These are phyloP conservation scores for Peronospora destructor DNA, from an alignment of 352 stramenopile genomes.

Conservation along the genomic window DNA sequence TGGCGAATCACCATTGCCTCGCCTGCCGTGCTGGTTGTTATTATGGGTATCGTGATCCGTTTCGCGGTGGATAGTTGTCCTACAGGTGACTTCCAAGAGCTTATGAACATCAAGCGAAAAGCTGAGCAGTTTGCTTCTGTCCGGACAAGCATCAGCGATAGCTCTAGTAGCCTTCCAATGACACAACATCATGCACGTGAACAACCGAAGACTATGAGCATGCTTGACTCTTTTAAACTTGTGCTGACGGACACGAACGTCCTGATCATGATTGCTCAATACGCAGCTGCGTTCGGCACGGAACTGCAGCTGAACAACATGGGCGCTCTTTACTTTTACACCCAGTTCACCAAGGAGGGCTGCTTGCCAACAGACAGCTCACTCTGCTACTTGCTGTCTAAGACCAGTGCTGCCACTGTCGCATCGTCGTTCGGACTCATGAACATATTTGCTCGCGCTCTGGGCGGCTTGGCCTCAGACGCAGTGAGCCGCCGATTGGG, in stretches of 20 bases:
- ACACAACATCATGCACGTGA: conserved; percentile 14
- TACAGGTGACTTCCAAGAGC: conserved; percentile 89
- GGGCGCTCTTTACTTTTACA: conserved; percentile 89
- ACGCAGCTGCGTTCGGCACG: conserved; percentile 90
- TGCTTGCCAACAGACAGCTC: conserved; percentile 25
- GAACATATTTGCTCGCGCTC: conserved; percentile 89
- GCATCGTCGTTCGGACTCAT: conserved; percentile 91
- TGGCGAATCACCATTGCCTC: conserved; percentile 90
- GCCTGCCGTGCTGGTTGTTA: conserved; percentile 82
- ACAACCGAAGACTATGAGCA: conserved; percentile 18
- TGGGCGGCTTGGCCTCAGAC: conserved; percentile 86
- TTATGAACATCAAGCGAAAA: conserved; percentile 57
- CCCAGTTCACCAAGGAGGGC: conserved; percentile 70
- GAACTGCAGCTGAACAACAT: conserved; percentile 96
- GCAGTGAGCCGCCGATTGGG: conserved; percentile 71
- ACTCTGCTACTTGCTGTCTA: conserved; percentile 31
- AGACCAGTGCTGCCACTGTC: conserved; percentile 69
- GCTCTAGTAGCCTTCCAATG: conserved; percentile 20
- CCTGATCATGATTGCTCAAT: conserved; percentile 90
- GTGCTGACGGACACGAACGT: conserved; percentile 84
- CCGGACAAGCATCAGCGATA: conserved; percentile 24
- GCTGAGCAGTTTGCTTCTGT: conserved; percentile 36
- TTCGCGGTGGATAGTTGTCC: conserved; percentile 85
- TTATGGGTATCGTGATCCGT: conserved; percentile 62
- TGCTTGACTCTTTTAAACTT: conserved; percentile 39